A percentile compares a stretch with the other conserved stretches of the same genome.
These are phyloP conservation scores for Schizopora paradoxa DNA, from an alignment of 1,284 basidiomycete genomes.

Conservation along the genomic window DNA sequence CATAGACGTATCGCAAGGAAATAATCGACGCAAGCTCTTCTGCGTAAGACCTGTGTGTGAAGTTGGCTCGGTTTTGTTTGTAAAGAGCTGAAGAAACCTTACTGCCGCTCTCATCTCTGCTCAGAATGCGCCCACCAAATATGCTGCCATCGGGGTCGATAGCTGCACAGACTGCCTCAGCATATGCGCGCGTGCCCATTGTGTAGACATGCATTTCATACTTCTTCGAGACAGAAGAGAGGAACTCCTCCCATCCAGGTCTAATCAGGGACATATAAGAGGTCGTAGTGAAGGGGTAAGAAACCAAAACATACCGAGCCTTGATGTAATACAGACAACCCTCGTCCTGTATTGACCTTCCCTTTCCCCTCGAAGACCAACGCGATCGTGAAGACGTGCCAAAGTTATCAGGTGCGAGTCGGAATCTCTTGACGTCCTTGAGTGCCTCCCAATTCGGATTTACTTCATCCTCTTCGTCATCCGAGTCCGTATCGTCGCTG, in stretches of 20 bases:
- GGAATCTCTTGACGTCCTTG: constrained; percentile 85
- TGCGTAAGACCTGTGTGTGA: constrained; percentile 65
- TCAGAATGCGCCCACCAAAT: constrained; percentile 86
- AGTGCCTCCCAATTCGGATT: constrained; percentile 90
- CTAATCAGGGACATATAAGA: constrained; percentile 48
- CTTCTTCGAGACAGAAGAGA: constrained; percentile 64
- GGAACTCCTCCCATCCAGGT: constrained; percentile 82
- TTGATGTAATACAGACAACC: constrained; percentile 98
- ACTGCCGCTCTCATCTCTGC: constrained; percentile 95
- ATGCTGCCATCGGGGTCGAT: constrained; percentile 86
- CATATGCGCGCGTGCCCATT: constrained; percentile 97
- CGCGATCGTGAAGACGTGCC: constrained; percentile 38
- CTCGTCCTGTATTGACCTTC: constrained; percentile 60
- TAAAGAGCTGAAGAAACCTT: constrained; percentile 30
- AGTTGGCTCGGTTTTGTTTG: background rate
- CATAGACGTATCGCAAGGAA: constrained; percentile 97
- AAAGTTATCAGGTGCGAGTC: constrained; percentile 76
- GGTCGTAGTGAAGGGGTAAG: constrained; percentile 15
- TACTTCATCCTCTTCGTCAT: constrained; percentile 47
- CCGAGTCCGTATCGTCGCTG: constrained; percentile 36
- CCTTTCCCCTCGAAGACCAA: constrained; percentile 42
- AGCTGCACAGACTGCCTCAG: constrained; percentile 89
- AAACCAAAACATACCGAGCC: constrained; percentile 58
- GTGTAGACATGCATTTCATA: constrained; percentile 99
- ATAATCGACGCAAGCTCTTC: constrained; percentile 87